Percentiles rank a stretch among this genome's conserved stretches.
Evolutionary conservation across 179 eudicot genomes (phyloP).

Genomic region (Silene vulgaris): DNA sequence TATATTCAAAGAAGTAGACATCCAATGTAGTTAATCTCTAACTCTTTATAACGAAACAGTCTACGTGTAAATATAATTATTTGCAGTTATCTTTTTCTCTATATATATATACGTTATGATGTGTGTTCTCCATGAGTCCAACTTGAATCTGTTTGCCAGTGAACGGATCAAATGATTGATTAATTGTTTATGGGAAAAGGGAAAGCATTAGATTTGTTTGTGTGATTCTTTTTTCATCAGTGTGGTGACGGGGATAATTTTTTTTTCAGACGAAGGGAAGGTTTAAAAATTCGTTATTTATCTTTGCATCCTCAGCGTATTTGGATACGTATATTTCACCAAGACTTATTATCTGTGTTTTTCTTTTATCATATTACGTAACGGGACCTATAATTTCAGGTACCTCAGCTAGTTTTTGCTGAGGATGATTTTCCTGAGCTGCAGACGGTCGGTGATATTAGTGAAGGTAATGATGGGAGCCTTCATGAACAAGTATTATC

Average conservation of each 20-base stretch:
- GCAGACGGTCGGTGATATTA: constrained; percentile 20
- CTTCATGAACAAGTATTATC: constrained; percentile 13
- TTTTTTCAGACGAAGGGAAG: not conserved
- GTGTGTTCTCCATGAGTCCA: not conserved
- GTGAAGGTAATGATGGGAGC: constrained; percentile 25
- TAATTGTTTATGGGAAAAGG: not conserved
- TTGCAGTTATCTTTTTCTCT: too few species aligned
- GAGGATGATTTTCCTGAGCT: constrained; percentile 44
- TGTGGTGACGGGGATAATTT: not conserved
- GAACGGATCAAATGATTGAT: not conserved
- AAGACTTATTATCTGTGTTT: not conserved
- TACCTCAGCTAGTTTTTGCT: constrained; percentile 30
- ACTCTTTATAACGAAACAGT: too few species aligned
- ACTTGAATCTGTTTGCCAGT: not conserved
- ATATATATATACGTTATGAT: too few species aligned
- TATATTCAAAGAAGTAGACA: too few species aligned
- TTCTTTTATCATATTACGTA: constrained; percentile 6
- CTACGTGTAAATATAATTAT: too few species aligned
- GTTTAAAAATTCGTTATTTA: not conserved
- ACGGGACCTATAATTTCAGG: constrained; percentile 37
- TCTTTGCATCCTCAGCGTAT: not conserved
- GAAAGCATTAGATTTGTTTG: not conserved
- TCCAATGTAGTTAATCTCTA: too few species aligned
- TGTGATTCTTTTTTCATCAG: not conserved
- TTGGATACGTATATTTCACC: not conserved